These are phyloP conservation scores for Bisporella sp. DNA, from an alignment of 2,329 filamentous ascomycete species.

Conservation along the genomic window DNA sequence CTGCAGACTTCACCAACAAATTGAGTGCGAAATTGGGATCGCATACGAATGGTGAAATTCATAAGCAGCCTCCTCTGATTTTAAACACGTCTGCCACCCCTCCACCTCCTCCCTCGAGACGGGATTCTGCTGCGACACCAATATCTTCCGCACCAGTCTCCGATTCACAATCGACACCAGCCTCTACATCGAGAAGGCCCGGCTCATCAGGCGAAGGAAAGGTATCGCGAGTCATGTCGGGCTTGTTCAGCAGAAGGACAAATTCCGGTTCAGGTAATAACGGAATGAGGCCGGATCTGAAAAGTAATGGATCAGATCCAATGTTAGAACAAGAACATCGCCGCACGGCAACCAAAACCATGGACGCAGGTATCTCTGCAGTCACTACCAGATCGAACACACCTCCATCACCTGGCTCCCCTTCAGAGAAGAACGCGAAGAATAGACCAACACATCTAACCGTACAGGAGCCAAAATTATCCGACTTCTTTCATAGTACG, in stretches of 20 bases:
- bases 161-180: slow-evolving; percentile 7
- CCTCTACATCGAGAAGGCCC: slow-evolving; percentile 2
- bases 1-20: slow-evolving; percentile 36
- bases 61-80: slow-evolving; percentile 11
- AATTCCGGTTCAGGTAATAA: slow-evolving; percentile 7
- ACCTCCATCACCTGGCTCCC: slow-evolving; percentile 40
- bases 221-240: slow-evolving; percentile 14
- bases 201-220: slow-evolving; percentile 4
- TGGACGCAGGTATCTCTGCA: slow-evolving; percentile 17
- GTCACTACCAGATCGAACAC: slow-evolving; percentile 16
- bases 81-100: slow-evolving; percentile 17
- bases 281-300: slow-evolving; percentile 2
- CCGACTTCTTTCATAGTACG: slow-evolving; percentile 33
- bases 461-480: slow-evolving; percentile 9
- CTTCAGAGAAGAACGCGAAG: slow-evolving; percentile 17
- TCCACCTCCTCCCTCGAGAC: slow-evolving; percentile 5
- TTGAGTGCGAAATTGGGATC: slow-evolving; percentile 5
- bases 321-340: slow-evolving; percentile 11
- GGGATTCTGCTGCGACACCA: background rate
- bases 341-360: slow-evolving; percentile 10
- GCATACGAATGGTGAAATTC: background rate
- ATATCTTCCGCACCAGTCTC: slow-evolving; percentile 3
- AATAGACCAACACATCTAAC: slow-evolving; percentile 17
- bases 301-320: slow-evolving; percentile 12
- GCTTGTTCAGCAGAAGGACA: slow-evolving; percentile 16